Evolutionary conservation across 306 rosid genomes (phyloP), one percentile per base, ranked within the genome.

Genomic region (Prunus kanzakura): DNA sequence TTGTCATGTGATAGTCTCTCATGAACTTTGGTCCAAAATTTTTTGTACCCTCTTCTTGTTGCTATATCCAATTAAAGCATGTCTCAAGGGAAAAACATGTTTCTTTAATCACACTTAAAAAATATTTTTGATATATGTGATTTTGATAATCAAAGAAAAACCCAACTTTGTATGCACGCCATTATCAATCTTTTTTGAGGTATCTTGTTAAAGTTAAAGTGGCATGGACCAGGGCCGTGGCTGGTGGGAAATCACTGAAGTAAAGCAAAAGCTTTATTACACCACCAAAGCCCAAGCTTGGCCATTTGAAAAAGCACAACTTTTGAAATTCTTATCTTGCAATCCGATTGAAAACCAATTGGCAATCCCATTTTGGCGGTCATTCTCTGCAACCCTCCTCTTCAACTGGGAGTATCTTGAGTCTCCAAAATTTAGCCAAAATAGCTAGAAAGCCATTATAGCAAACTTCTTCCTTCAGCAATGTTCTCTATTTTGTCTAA

Each of bases 181-280:
- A 78, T 51, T 64, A 55, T 20, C 43, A 7, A 29, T 29, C 12
- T 66, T 79, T 35, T 38, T 69, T 35, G 18, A 72, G 76, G 75
- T 22, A 52, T 71, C 50, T 43, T 61, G 64, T 74, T 15, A 84
- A 86, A 76, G 88, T 65, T 13, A 76, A 78, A 78, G 87, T 61
- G 75, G 19, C 18, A 25, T 23, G 35, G 63, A 15, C 78, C 68
- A 81, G 73, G 70, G 30, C 70, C 58, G 76, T 52, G 80, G 80
- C 71, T 51, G 65, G 68, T 76, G 67, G 74, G 73, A 65, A 62
- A 71, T 67, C 73, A 46, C 52, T 73, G 50, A 41, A 25, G 30
- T 61, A 80, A 82, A 84, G 83, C 74, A 70, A 10, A 25, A 64
- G 38, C 51, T 41, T 64, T 18, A 58, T 38, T 38, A 47, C 45